Percentiles rank a stretch among this genome's conserved stretches.
These are phyloP conservation scores for Ascoidea tarda DNA, from an alignment of 805 yeast genomes.

Conservation along the genomic window DNA sequence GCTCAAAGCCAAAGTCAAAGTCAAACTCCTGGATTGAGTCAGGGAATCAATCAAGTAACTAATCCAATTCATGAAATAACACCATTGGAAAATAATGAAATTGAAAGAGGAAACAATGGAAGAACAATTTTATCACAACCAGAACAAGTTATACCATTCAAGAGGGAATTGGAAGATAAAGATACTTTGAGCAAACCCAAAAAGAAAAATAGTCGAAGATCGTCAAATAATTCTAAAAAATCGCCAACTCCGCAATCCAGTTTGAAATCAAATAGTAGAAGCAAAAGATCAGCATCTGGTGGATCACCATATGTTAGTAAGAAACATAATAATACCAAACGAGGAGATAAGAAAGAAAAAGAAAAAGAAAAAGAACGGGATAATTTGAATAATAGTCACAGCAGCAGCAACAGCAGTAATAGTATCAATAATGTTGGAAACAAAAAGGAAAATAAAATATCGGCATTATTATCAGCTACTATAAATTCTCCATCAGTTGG, in stretches of 20 bases:
- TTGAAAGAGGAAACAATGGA: neutral
- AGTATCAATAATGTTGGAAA: neutral
- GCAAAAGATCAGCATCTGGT: neutral
- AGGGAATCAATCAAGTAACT: slow-evolving; percentile 6
- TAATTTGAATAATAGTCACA: no score
- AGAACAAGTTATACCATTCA: slow-evolving; percentile 1
- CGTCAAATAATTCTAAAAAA: neutral
- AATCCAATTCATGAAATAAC: slow-evolving; percentile 2
- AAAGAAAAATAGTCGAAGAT: neutral
- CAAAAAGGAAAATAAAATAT: neutral
- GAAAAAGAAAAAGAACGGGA: neutral
- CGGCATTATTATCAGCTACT: neutral
- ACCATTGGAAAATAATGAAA: slow-evolving; percentile 1
- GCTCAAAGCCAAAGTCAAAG: slow-evolving; percentile 12
- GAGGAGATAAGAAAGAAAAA: neutral
- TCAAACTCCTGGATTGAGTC: slow-evolving; percentile 8
- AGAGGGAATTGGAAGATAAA: neutral
- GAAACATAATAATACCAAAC: neutral
- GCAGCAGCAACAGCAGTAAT: neutral
- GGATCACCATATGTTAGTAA: neutral
- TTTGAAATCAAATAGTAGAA: neutral
- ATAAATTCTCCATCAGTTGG: neutral
- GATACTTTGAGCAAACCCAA: neutral
- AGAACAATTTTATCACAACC: neutral
- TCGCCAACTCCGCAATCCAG: neutral